These are phyloP conservation scores for Fusarium sp. DNA, from an alignment of 2,329 filamentous ascomycete species.

Conservation along the genomic window DNA sequence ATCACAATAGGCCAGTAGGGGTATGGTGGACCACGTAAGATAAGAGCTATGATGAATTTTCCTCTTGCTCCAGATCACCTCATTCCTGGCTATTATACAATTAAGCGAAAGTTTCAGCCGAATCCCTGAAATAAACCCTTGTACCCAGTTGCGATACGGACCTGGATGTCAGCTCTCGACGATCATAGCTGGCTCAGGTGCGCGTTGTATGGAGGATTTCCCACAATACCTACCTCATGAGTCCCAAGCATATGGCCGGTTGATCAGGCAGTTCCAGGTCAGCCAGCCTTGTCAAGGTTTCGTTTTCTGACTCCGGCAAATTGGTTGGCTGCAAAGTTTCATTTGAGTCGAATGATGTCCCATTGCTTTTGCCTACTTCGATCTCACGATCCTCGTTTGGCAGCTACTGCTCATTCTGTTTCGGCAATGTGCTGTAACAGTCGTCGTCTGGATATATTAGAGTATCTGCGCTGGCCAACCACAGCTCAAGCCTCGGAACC, in stretches of 20 bases:
- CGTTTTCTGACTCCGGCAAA: slow-evolving; percentile 17
- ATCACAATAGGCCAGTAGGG: neutral
- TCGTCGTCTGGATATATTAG: slow-evolving; percentile 10
- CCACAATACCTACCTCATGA: slow-evolving; percentile 19
- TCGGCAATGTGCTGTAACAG: slow-evolving; percentile 27
- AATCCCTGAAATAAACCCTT: slow-evolving; percentile 23
- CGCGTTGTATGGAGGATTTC: slow-evolving; percentile 18
- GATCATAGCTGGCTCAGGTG: slow-evolving; percentile 26
- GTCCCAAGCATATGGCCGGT: slow-evolving; percentile 26
- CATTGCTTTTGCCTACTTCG: slow-evolving; percentile 13
- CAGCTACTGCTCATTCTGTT: slow-evolving; percentile 17
- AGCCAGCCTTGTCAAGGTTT: slow-evolving; percentile 37
- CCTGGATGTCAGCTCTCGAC: slow-evolving; percentile 23
- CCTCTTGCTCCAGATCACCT: neutral
- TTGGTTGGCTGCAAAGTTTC: slow-evolving; percentile 17
- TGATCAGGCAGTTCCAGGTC: slow-evolving; percentile 27
- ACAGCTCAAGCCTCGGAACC: slow-evolving; percentile 16
- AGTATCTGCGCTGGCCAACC: slow-evolving; percentile 15
- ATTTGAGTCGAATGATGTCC: slow-evolving; percentile 28
- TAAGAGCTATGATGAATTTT: slow-evolving; percentile 11
- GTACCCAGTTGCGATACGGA: slow-evolving; percentile 18
- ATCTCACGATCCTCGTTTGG: slow-evolving; percentile 22
- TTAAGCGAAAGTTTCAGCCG: slow-evolving; percentile 23
- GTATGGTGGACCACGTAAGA: slow-evolving; percentile 9
- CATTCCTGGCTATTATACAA: slow-evolving; percentile 5